Conservation (phyloP, 2,329 filamentous ascomycete species). For the Monilinia polystroma region DNA sequence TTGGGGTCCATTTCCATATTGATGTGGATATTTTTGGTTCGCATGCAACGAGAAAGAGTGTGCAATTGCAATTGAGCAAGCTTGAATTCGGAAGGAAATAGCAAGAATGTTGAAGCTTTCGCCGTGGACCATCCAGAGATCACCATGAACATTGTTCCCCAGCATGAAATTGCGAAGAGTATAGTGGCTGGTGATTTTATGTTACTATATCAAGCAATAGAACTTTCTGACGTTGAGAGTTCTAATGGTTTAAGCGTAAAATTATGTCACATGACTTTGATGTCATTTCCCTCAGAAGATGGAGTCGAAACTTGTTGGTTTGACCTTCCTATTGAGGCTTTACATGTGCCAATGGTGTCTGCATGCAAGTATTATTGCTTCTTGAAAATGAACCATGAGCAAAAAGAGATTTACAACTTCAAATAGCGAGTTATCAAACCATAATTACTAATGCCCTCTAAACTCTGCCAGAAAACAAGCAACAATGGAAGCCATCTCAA, state of each 20-base stretch:
- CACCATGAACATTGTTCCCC: neutral
- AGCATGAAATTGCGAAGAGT: neutral
- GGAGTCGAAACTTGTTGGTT: no score
- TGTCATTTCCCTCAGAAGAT: no score
- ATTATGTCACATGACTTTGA: no score
- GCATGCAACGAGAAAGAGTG: slow-evolving; percentile 4
- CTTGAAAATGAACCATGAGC: neutral
- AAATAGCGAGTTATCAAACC: neutral
- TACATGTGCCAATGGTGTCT: no score
- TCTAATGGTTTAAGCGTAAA: no score
- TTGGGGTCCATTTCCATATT: slow-evolving; percentile 5
- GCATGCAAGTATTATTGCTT: neutral
- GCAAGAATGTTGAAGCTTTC: neutral
- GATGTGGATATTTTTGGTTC: slow-evolving; percentile 16
- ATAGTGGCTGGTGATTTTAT: neutral
- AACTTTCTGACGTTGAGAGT: no score
- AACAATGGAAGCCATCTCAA: slow-evolving; percentile 5
- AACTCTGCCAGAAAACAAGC: slow-evolving; percentile 2
- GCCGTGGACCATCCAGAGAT: slow-evolving; percentile 10
- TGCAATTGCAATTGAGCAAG: slow-evolving; percentile 11
- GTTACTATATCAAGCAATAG: no score
- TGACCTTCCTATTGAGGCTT: no score
- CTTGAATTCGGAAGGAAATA: neutral
- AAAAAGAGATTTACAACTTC: neutral
- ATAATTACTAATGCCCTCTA: neutral